Evolutionary conservation across 1,284 basidiomycete genomes (phyloP), one percentile per base, ranked within the genome.

Genomic region (Xerocomus minutiporus): DNA sequence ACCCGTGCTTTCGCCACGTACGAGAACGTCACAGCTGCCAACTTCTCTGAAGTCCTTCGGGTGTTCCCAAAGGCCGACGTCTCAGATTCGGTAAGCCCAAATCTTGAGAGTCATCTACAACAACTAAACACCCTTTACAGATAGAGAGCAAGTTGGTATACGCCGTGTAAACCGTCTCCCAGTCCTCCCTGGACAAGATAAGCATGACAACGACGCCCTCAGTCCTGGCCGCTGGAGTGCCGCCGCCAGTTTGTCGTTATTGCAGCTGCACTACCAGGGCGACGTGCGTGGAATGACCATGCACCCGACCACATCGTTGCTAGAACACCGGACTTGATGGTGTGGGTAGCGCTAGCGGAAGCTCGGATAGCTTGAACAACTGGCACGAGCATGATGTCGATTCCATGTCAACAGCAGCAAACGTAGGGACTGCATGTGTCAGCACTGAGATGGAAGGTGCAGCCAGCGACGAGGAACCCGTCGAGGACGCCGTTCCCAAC

Each of bases 1-100:
- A 53, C 54, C 43, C 47, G 9, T 54, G 23, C 9, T 34, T n/a
- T 3, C 13, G 38, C 4, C 59, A 91, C 90, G 62, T 0, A 93
- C 93, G 0, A 91, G 86, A 69, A 91, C 91, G 68, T 95, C 95
- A 92, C 91, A 12, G 90, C 93, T 15, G 82, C 88, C 50, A 90
- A 90, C 67, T 94, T 95, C 69, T 79, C 94, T 35, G 91, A 96
- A 68, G 71, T 93, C 44, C 78, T 96, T 49, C 81, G 79, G 50
- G 81, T 86, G 11, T 95, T 94, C 66, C 84, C 86, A 28, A 76
- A 80, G 56, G 61, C 71, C 13, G 79, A 81, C 41, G 58, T 80
- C 32, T 73, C 80, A 5, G 77, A 82, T 59, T 70, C 73, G 23
- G 76, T 77, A 63, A 11, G 73, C 63, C 17, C 35, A 48, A 53